These are phyloP conservation scores for Blastocystis sp. DNA, from an alignment of 352 stramenopile genomes.

Conservation along the genomic window DNA sequence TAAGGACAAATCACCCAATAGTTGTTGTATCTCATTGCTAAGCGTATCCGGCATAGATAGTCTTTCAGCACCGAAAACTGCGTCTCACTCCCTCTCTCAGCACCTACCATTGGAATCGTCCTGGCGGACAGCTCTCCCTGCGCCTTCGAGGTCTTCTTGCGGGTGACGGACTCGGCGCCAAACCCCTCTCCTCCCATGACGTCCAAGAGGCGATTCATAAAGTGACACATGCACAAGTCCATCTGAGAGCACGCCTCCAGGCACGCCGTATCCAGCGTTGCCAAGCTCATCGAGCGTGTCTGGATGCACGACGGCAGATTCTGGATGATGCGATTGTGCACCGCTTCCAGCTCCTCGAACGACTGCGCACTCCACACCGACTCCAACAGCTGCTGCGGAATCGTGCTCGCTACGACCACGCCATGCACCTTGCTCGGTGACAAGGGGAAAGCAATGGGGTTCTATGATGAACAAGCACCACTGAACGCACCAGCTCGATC, in stretches of 20 bases:
- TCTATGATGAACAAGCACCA: background rate
- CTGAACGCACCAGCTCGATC: background rate
- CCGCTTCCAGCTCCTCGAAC: background rate
- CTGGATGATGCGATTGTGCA: background rate
- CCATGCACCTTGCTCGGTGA: background rate
- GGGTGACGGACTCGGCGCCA: background rate
- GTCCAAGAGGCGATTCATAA: background rate
- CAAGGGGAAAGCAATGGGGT: background rate
- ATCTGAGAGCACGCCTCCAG: background rate
- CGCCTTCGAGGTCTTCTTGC: background rate
- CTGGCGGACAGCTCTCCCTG: background rate
- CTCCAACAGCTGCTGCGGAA: constrained; percentile 9
- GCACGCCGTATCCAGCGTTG: background rate
- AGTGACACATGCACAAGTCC: background rate
- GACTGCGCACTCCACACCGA: background rate
- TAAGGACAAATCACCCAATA: constrained; percentile 62
- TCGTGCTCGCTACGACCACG: background rate
- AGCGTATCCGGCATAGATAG: constrained; percentile 38
- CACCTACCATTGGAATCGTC: constrained; percentile 12
- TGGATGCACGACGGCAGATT: background rate
- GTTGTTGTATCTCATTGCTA: constrained; percentile 47
- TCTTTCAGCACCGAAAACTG: constrained; percentile 58
- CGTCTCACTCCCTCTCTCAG: background rate
- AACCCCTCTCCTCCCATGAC: background rate
- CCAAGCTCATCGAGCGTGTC: background rate